Conservation (phyloP, 345 rosid genomes). For the Eucalyptus viminalis region DNA sequence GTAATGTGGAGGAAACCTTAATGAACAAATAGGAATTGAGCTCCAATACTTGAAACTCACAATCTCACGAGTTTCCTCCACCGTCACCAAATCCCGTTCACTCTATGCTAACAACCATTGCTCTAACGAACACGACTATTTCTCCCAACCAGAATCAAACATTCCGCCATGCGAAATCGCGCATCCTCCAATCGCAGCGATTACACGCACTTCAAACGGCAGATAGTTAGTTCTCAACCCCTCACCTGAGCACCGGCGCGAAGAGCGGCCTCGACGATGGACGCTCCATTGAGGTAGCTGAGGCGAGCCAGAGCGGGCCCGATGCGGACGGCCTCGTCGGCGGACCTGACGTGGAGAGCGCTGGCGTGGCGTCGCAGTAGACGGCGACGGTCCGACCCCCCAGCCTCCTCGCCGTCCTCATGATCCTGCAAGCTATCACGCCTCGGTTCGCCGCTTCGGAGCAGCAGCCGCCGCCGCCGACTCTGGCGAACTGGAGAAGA, state of each 20-base stretch:
- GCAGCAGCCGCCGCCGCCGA: too few species aligned
- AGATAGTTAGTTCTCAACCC: background rate
- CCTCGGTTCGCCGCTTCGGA: conserved; percentile 18
- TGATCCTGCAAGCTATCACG: conserved; percentile 76
- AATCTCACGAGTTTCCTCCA: too few species aligned
- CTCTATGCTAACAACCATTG: too few species aligned
- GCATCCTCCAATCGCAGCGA: background rate
- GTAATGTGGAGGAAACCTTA: too few species aligned
- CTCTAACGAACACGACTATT: too few species aligned
- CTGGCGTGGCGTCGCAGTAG: conserved; percentile 67
- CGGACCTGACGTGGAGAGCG: conserved; percentile 69
- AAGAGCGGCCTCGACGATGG: conserved; percentile 65
- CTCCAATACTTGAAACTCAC: too few species aligned
- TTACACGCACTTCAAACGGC: background rate
- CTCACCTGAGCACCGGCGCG: conserved; percentile 75
- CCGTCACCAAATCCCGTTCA: too few species aligned
- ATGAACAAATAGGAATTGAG: too few species aligned
- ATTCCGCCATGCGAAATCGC: background rate
- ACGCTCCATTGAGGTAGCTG: conserved; percentile 57
- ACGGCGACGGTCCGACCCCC: conserved; percentile 34
- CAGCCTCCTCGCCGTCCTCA: conserved; percentile 61
- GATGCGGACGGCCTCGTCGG: conserved; percentile 17
- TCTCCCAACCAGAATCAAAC: background rate
- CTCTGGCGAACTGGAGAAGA: too few species aligned
- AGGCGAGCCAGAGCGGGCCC: conserved; percentile 83